phyloP scores from a whole-genome alignment of 768 basidiomycete genomes.

The Trametes cinnabarina region DNA sequence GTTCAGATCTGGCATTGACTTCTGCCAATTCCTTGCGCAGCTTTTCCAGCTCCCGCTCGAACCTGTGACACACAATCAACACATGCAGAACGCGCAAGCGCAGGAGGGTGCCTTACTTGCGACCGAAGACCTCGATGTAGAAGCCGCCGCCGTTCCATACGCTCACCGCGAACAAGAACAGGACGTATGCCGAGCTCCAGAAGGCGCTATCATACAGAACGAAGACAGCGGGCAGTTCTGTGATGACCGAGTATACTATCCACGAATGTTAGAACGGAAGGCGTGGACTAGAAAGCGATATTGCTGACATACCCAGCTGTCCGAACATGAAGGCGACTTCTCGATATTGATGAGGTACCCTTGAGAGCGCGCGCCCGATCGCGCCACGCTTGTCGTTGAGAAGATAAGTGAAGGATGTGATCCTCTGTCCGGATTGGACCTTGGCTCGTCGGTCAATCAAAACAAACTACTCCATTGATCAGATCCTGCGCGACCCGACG shows the following conservation, averaged over 20 bases:
- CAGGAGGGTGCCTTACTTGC: constrained; percentile 65
- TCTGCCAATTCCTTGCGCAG: constrained; percentile 89
- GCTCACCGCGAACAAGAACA: constrained; percentile 79
- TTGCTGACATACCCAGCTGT: constrained; percentile 59
- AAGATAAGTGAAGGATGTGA: constrained; percentile 86
- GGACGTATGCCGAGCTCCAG: constrained; percentile 76
- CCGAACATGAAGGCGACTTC: constrained; percentile 79
- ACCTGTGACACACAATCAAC: constrained; percentile 46
- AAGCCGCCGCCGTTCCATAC: constrained; percentile 97
- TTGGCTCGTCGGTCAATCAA: constrained; percentile 85
- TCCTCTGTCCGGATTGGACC: constrained; percentile 87
- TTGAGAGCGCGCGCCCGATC: constrained; percentile 71
- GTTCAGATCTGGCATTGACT: constrained; percentile 50
- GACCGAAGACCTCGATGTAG: constrained; percentile 95
- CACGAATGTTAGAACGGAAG: constrained; percentile 4
- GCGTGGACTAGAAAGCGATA: neutral
- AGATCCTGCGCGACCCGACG: neutral
- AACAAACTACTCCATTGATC: constrained; percentile 60
- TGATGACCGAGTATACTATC: constrained; percentile 78
- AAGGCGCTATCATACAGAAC: constrained; percentile 76
- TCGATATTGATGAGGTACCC: constrained; percentile 58
- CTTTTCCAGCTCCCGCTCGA: constrained; percentile 89
- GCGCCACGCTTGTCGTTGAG: constrained; percentile 84
- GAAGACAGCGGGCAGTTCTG: constrained; percentile 82
- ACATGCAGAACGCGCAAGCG: neutral